Conservation (phyloP, 306 rosid species). For the Rubus parviflorus region DNA sequence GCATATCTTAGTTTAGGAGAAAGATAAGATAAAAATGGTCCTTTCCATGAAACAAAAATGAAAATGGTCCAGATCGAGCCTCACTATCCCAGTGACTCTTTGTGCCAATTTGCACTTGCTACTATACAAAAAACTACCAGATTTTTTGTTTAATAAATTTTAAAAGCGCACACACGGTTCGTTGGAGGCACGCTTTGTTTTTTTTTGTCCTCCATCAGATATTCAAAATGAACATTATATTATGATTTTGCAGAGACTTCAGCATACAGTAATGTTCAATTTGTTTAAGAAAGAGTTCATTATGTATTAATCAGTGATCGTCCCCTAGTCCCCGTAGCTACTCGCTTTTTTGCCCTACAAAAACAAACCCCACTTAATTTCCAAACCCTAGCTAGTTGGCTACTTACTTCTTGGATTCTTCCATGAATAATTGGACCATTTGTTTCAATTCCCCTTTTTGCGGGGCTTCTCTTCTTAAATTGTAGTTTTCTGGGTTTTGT, state of each 20-base stretch:
- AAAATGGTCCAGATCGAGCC: neutral
- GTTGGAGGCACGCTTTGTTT: neutral
- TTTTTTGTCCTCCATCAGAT: neutral
- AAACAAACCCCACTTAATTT: neutral
- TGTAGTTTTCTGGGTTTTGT: neutral
- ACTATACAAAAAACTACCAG: neutral
- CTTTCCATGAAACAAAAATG: neutral
- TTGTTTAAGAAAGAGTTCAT: neutral
- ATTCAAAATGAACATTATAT: neutral
- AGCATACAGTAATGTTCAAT: neutral
- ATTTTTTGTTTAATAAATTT: neutral
- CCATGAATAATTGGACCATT: neutral
- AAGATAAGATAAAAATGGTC: neutral
- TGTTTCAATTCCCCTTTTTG: neutral
- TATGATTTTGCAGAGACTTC: neutral
- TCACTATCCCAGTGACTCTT: neutral
- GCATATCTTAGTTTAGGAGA: neutral
- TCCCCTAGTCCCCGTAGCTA: neutral
- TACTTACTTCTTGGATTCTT: neutral
- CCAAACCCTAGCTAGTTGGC: neutral
- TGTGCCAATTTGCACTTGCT: neutral
- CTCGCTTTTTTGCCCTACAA: neutral
- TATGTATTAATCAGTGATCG: neutral
- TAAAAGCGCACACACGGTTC: neutral
- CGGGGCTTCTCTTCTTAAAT: neutral